Evolutionary conservation across 192 early-diverging fungal genomes (phyloP), one percentile per base, ranked within the genome.

Genomic region (Paraglomus occultum): DNA sequence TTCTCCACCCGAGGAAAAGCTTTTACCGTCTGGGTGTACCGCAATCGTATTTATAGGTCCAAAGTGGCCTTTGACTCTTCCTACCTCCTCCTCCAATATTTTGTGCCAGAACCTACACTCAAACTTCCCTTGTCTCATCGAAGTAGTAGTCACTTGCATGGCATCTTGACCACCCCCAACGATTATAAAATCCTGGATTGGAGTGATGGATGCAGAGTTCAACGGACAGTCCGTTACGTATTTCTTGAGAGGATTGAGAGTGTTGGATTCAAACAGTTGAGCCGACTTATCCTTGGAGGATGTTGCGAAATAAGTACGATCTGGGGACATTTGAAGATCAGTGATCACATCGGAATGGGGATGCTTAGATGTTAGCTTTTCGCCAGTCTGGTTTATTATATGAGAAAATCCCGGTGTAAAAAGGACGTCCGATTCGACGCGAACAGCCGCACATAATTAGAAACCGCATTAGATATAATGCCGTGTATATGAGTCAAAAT

Each of bases 1-100:
- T 79, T 99, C 97, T 74, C 95, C 93, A 77, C 97, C 97, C 55
- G 87, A 89, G 50, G 97, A 91, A 84, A 94, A 98, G 74, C 90
- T 88, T 47, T 84, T 92, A 55, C 97, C 96, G 76, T 92, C 90
- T 14, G 96, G 96, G 78, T 96, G 94, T 64, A 97, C 92, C 6
- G 97, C 95, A 61, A 99, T 84, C 14, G 96, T 99, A 82, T 99
- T 99, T 81, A 99, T 98, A 47, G 97, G 97, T 73, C 97, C 97
- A 79, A 99, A 99, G 74, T 99, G 97, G 23, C 97, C 97, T 84
- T 92, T 94, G 47, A 95, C 92, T 72, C 95, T 89, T 59, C 95
- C 95, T 55, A 97, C 92, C 80, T 99, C 96, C 74, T 96, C 94
- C 73, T 96, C 92, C 65, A 97, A 90, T 67, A 95, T 87, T 74